A percentile compares a stretch with the other conserved stretches of the same genome.
phyloP scores from a whole-genome alignment of 2,329 filamentous ascomycete species.

The Arthrinium phaeospermum region DNA sequence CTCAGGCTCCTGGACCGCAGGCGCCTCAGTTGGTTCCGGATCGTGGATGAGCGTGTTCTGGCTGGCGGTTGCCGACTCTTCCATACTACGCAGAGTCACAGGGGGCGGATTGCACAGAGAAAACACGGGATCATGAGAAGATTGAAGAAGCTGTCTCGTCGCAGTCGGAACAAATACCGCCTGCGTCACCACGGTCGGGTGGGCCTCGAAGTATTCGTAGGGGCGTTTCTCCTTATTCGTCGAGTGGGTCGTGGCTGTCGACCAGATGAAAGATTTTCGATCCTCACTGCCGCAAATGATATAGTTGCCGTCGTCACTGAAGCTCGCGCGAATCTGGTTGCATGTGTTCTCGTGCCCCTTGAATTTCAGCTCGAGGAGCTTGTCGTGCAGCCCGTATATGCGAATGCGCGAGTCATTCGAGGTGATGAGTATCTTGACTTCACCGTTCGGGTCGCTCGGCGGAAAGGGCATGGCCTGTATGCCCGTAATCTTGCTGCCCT shows the following conservation, averaged over 20 bases:
- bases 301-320: conserved; percentile 85
- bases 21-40: conserved; percentile 31
- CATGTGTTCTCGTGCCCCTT: conserved; percentile 88
- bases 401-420: conserved; percentile 94
- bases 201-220: conserved; percentile 88
- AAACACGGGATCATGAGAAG: conserved; percentile 90
- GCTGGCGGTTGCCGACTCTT: conserved; percentile 58
- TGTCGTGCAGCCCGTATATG: conserved; percentile 86
- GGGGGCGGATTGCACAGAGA: conserved; percentile 96
- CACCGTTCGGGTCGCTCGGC: conserved; percentile 56
- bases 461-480: conserved; percentile 77
- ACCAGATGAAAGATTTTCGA: conserved; percentile 89
- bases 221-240: conserved; percentile 80
- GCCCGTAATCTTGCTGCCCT: conserved; percentile 96
- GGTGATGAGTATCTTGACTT: conserved; percentile 85
- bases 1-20: conserved; percentile 54
- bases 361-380: conserved; percentile 85
- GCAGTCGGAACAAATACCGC: conserved; percentile 82
- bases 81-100: conserved; percentile 77
- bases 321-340: conserved; percentile 87
- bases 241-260: conserved; percentile 61
- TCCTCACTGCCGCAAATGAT: conserved; percentile 95
- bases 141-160: conserved; percentile 77
- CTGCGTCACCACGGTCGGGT: conserved; percentile 87
- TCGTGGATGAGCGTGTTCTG: conserved; percentile 46